phyloP scores from a whole-genome alignment of 73 alveolate species.

The Symbiodinium pilosum region DNA sequence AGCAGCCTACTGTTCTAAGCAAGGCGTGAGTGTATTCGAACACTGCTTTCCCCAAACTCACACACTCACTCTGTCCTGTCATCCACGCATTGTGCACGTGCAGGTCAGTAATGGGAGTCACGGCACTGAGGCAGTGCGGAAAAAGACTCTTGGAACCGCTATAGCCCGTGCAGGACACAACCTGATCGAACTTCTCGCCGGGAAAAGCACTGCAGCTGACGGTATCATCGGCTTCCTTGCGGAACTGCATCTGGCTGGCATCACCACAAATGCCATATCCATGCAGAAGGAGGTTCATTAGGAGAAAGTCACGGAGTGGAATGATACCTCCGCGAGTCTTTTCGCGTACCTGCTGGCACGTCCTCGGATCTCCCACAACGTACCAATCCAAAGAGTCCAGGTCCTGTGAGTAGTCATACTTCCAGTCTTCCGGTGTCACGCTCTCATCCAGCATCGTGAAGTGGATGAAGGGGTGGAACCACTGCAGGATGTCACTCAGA shows the following conservation, averaged over 20 bases:
- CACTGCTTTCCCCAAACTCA: neutral
- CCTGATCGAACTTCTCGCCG: conserved; percentile 41
- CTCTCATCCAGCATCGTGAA: conserved; percentile 25
- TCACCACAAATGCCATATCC: neutral
- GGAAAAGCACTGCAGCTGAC: conserved; percentile 42
- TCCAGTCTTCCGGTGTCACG: conserved; percentile 47
- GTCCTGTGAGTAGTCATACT: conserved; percentile 34
- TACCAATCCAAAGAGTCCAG: conserved; percentile 47
- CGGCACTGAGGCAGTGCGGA: conserved; percentile 46
- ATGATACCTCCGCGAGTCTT: conserved; percentile 83
- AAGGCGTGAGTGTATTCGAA: neutral
- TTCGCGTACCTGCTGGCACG: conserved; percentile 38
- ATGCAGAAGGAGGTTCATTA: conserved; percentile 56
- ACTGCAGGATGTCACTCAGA: conserved; percentile 3
- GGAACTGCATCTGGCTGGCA: conserved; percentile 1
- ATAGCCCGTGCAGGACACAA: conserved; percentile 58
- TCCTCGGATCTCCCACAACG: conserved; percentile 49
- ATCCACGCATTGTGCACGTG: conserved; percentile 52
- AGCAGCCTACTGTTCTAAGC: neutral
- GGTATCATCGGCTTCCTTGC: neutral
- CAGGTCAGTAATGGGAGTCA: conserved; percentile 57
- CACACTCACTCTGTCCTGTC: neutral
- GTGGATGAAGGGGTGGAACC: conserved; percentile 23
- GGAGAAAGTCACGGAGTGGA: conserved; percentile 23
- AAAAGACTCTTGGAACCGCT: conserved; percentile 37